These are phyloP conservation scores for Solanum aculeatissimum DNA, from an alignment of 305 asterid species.

Conservation along the genomic window DNA sequence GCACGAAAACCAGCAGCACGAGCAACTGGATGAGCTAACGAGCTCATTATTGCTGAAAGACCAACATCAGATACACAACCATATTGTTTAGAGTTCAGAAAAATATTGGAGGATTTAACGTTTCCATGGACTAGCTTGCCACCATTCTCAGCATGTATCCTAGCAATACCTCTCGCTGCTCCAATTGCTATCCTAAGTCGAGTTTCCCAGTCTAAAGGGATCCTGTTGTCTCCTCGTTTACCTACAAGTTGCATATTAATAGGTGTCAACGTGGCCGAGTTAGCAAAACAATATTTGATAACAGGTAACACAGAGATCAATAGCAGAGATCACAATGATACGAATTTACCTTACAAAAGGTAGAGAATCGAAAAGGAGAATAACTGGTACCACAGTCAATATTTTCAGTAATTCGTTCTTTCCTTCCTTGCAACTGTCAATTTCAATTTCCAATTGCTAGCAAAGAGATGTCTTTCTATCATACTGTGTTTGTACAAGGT, in stretches of 20 bases:
- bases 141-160: constrained; percentile 54
- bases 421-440: no score
- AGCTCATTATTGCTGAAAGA: constrained; percentile 51
- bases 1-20: constrained; percentile 91
- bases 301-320: background rate
- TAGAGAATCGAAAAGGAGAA: background rate
- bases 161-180: constrained; percentile 77
- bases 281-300: background rate
- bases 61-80: constrained; percentile 81
- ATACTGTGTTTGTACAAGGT: no score
- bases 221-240: constrained; percentile 36
- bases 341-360: background rate
- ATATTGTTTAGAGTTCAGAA: constrained; percentile 43
- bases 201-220: constrained; percentile 65
- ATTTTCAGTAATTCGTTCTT: no score
- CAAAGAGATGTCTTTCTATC: no score
- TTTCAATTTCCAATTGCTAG: no score
- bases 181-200: constrained; percentile 67
- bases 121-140: constrained; percentile 84
- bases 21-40: constrained; percentile 64
- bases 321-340: background rate
- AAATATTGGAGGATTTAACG: constrained; percentile 65
- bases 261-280: background rate
- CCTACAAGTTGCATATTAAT: constrained; percentile 28
- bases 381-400: background rate